Base-by-base conservation (phyloP, 2,329 filamentous ascomycete species). In the Periconia digitata region DNA sequence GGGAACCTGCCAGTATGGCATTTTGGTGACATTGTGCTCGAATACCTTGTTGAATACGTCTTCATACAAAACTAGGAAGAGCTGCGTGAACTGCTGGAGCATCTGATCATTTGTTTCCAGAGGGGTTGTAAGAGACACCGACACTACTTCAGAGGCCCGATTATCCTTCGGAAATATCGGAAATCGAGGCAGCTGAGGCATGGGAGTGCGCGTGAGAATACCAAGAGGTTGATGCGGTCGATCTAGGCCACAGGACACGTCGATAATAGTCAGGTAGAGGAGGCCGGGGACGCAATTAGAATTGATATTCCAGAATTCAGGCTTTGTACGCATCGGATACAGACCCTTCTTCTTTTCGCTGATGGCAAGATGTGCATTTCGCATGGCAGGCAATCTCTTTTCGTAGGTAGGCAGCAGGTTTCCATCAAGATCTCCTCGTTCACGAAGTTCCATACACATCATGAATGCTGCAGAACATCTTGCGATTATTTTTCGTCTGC, bases 31-130 rank as follows among this genome's bases (percentile, higher is more conserved):
- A 15, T 84, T 77, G 0, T 81, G 75, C 41, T 88, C 84, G 60
- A 90, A 99, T 3, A 79, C 78, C 68, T 99, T 99, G 69, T 91
- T 92, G 74, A 96, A 97, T 0, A 96, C 76, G 58, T 97, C 90
- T 15, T 82, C 74, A 68, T 95, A 96, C 0, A 95, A 71, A 4
- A 81, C 79, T 35, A 95, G 73, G 0, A 89, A 96, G 65, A 94
- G 95, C 0, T 69, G 71, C 0, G 84, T 85, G n/a, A 97, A 66
- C 1, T 74, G 67, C 0, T 79, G 70, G 0, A 90, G 55, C 1
- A 76, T 64, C 0, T 72, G 61, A 0, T 74, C 58, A 0, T 72
- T 67, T 0, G 84, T 54, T 1, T 69, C 10, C 0, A 91, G 56
- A 0, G 76, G 62, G 0, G 53, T 58, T 0, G 61, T 44, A 1